Base-by-base conservation (phyloP, 2,329 filamentous ascomycete genomes). In the Colletotrichum viniferum region DNA sequence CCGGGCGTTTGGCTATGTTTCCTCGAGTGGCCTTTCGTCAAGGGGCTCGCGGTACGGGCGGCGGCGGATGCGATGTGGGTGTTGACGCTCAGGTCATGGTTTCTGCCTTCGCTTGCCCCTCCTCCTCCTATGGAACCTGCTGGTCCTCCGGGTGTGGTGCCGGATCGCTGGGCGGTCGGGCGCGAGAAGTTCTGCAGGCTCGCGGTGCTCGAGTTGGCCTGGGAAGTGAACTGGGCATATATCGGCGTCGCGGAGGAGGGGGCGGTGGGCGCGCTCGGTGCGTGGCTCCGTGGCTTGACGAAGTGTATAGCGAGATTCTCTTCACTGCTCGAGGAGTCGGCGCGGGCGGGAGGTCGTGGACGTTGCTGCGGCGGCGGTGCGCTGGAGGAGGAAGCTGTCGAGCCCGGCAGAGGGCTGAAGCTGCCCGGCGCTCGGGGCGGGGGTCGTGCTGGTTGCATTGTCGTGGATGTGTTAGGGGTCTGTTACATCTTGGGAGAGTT, bases 1-100 rank as follows among this genome's bases (percentile, higher is more conserved):
- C 94, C 94, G 82, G 94, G 94, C 10, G 91, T 94, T 78, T 93
- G 91, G 76, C 94, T 94, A 79, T 94, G 90, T 78, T 92, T 93
- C 84, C 93, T 84, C 82, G 90, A 84, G 88, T 94, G 86, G 28
- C 81, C 82, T 76, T 85, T 86, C 67, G 77, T 77, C 24, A 77
- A 62, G 79, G 83, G 84, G 80, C 80, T 69, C 70, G 79, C 75
- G 8, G 78, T 78, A 7, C 78, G 77, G 26, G 78, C 77, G n/a
- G 77, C 75, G 80, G 81, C 70, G 78, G 77, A 65, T 81, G 84
- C 72, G 81, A 71, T 52, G 69, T 68, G 73, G 24, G 64, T 70
- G 26, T 55, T 63, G 34, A 58, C 30, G 64, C 56, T 65, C 58
- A 65, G 58, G 36, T 76, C 69, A 64, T 58, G 58, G 21, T 36